phyloP scores from a whole-genome alignment of 1,139 yeast genomes.

The Saccharomyces hybrid region DNA sequence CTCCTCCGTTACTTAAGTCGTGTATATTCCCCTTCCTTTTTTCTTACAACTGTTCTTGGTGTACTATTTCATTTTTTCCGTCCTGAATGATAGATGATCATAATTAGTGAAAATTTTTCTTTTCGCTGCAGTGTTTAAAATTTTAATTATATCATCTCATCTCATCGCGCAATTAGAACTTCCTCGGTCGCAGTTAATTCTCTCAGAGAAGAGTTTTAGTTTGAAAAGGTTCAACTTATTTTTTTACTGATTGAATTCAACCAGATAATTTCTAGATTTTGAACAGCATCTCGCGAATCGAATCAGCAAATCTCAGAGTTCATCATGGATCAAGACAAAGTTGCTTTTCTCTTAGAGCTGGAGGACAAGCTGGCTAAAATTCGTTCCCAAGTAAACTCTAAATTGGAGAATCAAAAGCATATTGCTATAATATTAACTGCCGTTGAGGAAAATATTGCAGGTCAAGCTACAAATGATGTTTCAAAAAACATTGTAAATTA shows the following conservation, averaged over 20 bases:
- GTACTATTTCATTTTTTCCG: not conserved
- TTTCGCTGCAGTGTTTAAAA: not conserved
- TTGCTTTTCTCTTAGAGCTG: slow-evolving; percentile 48
- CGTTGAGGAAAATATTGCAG: slow-evolving; percentile 79
- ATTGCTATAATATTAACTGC: slow-evolving; percentile 70
- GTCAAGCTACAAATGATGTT: slow-evolving; percentile 40
- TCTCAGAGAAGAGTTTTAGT: not conserved
- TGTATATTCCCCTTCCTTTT: not conserved
- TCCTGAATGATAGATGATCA: not conserved
- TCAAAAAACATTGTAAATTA: slow-evolving; percentile 62
- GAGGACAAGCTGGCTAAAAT: slow-evolving; percentile 64
- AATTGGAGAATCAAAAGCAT: slow-evolving; percentile 77
- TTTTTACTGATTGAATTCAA: not conserved
- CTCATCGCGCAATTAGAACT: not conserved
- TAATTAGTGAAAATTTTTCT: not conserved
- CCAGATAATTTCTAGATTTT: not conserved
- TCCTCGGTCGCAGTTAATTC: not conserved
- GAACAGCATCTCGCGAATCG: not conserved
- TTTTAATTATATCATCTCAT: not conserved
- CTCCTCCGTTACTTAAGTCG: not conserved
- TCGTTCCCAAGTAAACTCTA: slow-evolving; percentile 62
- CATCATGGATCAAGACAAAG: slow-evolving; percentile 36
- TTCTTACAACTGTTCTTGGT: not conserved
- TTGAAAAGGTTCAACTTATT: not conserved
- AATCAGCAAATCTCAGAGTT: not conserved